Evolutionary conservation across 1,284 basidiomycete genomes (phyloP), one percentile per base, ranked within the genome.

Genomic region (Peniophora sp.): DNA sequence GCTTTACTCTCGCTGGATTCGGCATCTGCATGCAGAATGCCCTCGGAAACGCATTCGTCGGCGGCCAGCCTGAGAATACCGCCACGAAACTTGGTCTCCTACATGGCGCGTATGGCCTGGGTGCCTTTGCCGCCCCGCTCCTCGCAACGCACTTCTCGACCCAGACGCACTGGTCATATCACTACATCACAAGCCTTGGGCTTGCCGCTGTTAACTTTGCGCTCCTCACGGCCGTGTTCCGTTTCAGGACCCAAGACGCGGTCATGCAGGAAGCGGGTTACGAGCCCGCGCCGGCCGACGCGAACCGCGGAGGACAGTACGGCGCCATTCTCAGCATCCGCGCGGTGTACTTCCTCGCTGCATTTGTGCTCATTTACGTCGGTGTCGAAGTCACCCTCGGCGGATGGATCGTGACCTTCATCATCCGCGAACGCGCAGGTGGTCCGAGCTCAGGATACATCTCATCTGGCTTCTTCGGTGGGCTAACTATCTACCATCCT

Each of bases 101-200:
- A 2, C 79, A 83, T 56, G 81, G 76, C 45, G 68, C 68, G 0
- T 81, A 81, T 59, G 79, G 72, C 70, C 59, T 80, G 2, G 86
- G 86, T 1, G 87, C 88, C 0, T 78, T 89, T 36, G 67, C 73
- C 11, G 68, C 83, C 0, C 87, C 86, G 0, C 71, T 89, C 2
- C 77, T 82, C 0, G 74, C 85, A 0, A 89, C 87, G 0, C 78
- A 84, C 50, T 89, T 88, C 55, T 69, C 82, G 17, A 71, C 77
- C 50, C 57, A 72, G 52, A 56, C 58, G 3, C 64, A 65, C 47
- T 79, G 78, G 72, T 81, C 78, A 11, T 78, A 78, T 60, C 78
- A 85, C 60, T 89, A 79, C 59, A 64, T 86, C 3, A 70, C 74
- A 2, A 84, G 83, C 0, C 68, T 86, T 1, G 80, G 71, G 0